phyloP scores from a whole-genome alignment of 495 filamentous ascomycete species.

The Penicilliopsis zonata region DNA sequence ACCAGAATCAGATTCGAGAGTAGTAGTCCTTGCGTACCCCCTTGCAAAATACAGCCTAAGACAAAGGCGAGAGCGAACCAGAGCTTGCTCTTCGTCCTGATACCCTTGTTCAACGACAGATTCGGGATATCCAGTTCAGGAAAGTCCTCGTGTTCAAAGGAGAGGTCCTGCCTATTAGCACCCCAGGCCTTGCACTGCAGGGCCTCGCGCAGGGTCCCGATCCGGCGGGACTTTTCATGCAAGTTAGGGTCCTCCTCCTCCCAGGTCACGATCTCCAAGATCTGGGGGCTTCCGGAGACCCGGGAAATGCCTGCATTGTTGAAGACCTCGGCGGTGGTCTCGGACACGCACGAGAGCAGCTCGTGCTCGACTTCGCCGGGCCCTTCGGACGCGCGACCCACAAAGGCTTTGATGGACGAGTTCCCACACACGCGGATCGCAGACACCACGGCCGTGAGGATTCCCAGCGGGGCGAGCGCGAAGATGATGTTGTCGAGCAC shows the following conservation, averaged over 20 bases:
- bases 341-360: slow-evolving; percentile 29
- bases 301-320: slow-evolving; percentile 29
- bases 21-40: slow-evolving; percentile 11
- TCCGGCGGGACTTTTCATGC: slow-evolving; percentile 6
- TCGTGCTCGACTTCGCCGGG: slow-evolving; percentile 28
- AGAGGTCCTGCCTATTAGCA: slow-evolving; percentile 1
- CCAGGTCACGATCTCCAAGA: slow-evolving; percentile 28
- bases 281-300: slow-evolving; percentile 27
- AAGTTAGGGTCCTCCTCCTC: slow-evolving; percentile 10
- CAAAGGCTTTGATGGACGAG: slow-evolving; percentile 36
- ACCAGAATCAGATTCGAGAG: too few relatives aligned
- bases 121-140: slow-evolving; percentile 31
- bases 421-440: slow-evolving; percentile 42
- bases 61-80: slow-evolving; percentile 25
- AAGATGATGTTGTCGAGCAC: slow-evolving; percentile 42
- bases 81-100: slow-evolving; percentile 13
- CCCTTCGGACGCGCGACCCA: slow-evolving; percentile 37
- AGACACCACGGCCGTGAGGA: slow-evolving; percentile 40
- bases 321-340: slow-evolving; percentile 30
- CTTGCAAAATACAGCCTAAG: slow-evolving; percentile 18
- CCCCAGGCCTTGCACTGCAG: slow-evolving; percentile 15
- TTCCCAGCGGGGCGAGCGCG: slow-evolving; percentile 40
- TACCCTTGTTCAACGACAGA: slow-evolving; percentile 35
- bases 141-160: slow-evolving; percentile 7
- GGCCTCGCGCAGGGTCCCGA: slow-evolving; percentile 21